Conservation (phyloP, 2,329 filamentous ascomycete species). For the Colletotrichum acutatum region DNA sequence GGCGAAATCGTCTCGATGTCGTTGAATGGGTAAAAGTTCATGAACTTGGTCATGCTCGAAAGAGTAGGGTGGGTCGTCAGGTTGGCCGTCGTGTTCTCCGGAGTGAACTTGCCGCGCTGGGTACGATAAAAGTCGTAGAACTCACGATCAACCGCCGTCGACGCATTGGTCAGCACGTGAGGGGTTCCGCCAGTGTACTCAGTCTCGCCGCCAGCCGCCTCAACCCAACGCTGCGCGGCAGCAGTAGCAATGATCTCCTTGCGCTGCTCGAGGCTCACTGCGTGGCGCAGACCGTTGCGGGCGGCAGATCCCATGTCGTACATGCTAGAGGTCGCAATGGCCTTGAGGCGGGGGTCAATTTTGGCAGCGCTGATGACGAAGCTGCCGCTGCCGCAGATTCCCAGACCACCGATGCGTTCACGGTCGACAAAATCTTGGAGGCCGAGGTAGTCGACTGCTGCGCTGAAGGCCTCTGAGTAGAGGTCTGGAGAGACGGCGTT, state of each 20-base stretch:
- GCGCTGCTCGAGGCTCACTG: slow-evolving; percentile 1
- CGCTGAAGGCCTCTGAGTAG: slow-evolving; percentile 44
- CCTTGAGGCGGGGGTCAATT: slow-evolving; percentile 41
- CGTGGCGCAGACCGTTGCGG: slow-evolving; percentile 8
- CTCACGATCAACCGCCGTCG: slow-evolving; percentile 1
- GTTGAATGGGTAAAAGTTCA: slow-evolving; percentile 45
- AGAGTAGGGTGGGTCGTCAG: slow-evolving; percentile 46
- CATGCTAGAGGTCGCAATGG: slow-evolving; percentile 37
- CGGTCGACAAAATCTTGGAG: slow-evolving; percentile 39
- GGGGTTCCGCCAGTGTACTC: slow-evolving; percentile 1
- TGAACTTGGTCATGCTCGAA: slow-evolving; percentile 46
- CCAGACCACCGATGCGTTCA: slow-evolving; percentile 44
- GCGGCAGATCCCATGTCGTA: slow-evolving; percentile 24
- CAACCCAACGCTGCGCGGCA: slow-evolving; percentile 4
- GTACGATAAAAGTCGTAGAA: slow-evolving; percentile 33
- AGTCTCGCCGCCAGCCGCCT: slow-evolving; percentile 2
- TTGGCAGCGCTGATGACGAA: slow-evolving; percentile 49
- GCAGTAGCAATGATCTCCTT: slow-evolving; percentile 2
- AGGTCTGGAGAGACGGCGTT: slow-evolving; percentile 41
- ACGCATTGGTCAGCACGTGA: background rate
- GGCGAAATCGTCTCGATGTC: slow-evolving; percentile 45
- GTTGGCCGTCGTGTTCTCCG: slow-evolving; percentile 24
- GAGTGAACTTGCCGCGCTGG: slow-evolving; percentile 21
- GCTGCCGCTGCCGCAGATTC: slow-evolving; percentile 45
- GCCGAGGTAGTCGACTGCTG: slow-evolving; percentile 45